A percentile compares a stretch with the other conserved stretches of the same genome.
These are phyloP conservation scores for Keithomyces neogunnii DNA, from an alignment of 2,329 filamentous ascomycete genomes.

Conservation along the genomic window DNA sequence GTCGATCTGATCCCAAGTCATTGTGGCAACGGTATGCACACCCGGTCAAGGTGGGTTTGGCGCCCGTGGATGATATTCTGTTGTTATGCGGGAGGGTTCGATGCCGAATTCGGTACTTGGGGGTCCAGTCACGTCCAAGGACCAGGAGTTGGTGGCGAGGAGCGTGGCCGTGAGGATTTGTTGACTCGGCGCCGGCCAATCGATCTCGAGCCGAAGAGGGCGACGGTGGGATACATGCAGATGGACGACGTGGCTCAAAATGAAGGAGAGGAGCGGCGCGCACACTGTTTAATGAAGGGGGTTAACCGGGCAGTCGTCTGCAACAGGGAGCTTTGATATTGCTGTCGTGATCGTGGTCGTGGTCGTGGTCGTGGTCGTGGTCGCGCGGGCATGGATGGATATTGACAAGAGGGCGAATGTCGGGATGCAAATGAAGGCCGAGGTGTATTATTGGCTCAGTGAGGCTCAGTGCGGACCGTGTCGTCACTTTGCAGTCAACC, in stretches of 20 bases:
- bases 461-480: background rate
- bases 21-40: slow-evolving; percentile 22
- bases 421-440: no score
- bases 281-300: background rate
- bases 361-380: no score
- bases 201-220: slow-evolving; percentile 6
- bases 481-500: background rate
- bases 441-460: no score
- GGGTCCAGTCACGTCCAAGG: slow-evolving; percentile 3
- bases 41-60: background rate
- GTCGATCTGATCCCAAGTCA: slow-evolving; percentile 73
- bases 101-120: background rate
- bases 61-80: background rate
- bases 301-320: no score
- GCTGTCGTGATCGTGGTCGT: no score
- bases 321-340: no score
- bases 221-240: slow-evolving; percentile 10
- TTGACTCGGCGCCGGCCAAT: slow-evolving; percentile 8
- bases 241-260: background rate
- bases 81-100: background rate
- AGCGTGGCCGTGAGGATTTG: background rate
- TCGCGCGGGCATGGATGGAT: background rate
- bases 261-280: background rate
- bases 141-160: background rate
- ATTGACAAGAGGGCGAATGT: background rate